Percentiles rank a stretch among this genome's conserved stretches.
Conservation (phyloP, 1,284 basidiomycete genomes). For the Sutorius eximius region DNA sequence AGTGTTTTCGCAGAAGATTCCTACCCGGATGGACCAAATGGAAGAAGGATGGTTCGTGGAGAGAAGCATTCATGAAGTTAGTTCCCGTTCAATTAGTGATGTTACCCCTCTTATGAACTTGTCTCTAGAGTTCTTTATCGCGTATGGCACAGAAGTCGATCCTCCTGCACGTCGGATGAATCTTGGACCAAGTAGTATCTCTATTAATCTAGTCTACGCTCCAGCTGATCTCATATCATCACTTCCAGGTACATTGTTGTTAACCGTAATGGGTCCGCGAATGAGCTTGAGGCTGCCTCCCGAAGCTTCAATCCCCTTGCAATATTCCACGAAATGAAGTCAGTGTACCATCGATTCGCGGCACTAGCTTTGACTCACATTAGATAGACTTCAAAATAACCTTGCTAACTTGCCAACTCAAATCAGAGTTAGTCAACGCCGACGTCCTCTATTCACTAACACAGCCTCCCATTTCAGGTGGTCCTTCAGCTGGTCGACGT, state of each 20-base stretch:
- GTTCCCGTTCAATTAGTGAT: conserved; percentile 8
- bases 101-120: conserved; percentile 1
- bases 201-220: not conserved
- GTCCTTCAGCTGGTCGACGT: conserved; percentile 70
- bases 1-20: conserved; percentile 66
- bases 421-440: conserved; percentile 46
- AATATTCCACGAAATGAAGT: conserved; percentile 77
- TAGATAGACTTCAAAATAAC: conserved; percentile 58
- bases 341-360: conserved; percentile 16
- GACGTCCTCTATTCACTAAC: conserved; percentile 16
- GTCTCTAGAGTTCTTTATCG: conserved; percentile 53
- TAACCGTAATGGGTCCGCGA: conserved; percentile 71
- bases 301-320: conserved; percentile 63
- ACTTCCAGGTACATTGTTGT: conserved; percentile 63
- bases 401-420: conserved; percentile 62
- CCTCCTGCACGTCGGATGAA: conserved; percentile 73
- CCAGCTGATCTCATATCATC: conserved; percentile 4
- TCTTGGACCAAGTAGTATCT: conserved; percentile 71
- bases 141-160: conserved; percentile 63
- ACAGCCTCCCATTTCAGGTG: conserved; percentile 41
- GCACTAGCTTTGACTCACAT: not conserved
- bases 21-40: conserved; percentile 69
- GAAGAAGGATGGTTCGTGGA: conserved; percentile 64
- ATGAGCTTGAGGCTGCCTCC: conserved; percentile 64
- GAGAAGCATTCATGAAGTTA: conserved; percentile 61